A percentile compares a stretch with the other conserved stretches of the same genome.
phyloP scores from a whole-genome alignment of 2,329 filamentous ascomycete species.

The Monilinia fructicola region DNA sequence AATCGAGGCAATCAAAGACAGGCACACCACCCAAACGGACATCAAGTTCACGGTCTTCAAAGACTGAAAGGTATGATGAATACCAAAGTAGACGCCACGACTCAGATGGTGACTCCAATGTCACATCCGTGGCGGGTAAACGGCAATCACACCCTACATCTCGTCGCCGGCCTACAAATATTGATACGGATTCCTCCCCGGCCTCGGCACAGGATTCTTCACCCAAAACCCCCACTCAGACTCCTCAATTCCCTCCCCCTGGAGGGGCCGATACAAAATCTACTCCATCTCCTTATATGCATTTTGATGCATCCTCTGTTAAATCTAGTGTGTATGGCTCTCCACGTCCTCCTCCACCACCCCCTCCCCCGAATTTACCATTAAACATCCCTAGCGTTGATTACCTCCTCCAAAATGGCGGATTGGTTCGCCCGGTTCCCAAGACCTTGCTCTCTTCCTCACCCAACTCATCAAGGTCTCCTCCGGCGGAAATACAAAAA shows the following conservation, averaged over 20 bases:
- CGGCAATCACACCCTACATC: constrained; percentile 46
- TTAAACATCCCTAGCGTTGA: constrained; percentile 80
- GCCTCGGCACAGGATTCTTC: constrained; percentile 55
- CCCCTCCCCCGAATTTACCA: constrained; percentile 57
- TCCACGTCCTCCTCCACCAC: constrained; percentile 66
- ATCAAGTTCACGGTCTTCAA: constrained; percentile 33
- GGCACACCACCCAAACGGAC: constrained; percentile 53
- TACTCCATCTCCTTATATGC: constrained; percentile 39
- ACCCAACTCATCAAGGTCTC: constrained; percentile 48
- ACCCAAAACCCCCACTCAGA: constrained; percentile 60
- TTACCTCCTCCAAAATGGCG: constrained; percentile 87
- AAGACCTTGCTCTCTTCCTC: constrained; percentile 65
- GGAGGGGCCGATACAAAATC: constrained; percentile 34
- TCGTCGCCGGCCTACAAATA: constrained; percentile 27
- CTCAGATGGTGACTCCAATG: constrained; percentile 40
- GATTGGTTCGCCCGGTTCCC: constrained; percentile 68
- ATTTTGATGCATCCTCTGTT: constrained; percentile 41
- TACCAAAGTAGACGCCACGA: constrained; percentile 33
- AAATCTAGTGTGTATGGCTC: constrained; percentile 38
- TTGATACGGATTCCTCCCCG: constrained; percentile 45
- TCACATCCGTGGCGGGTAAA: constrained; percentile 45
- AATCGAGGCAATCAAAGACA: constrained; percentile 57
- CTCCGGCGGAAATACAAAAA: constrained; percentile 60
- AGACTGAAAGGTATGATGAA: constrained; percentile 40
- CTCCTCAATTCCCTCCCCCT: constrained; percentile 48